These are phyloP conservation scores for Leccinum pachyderme DNA, from an alignment of 1,284 basidiomycete genomes.

Conservation along the genomic window DNA sequence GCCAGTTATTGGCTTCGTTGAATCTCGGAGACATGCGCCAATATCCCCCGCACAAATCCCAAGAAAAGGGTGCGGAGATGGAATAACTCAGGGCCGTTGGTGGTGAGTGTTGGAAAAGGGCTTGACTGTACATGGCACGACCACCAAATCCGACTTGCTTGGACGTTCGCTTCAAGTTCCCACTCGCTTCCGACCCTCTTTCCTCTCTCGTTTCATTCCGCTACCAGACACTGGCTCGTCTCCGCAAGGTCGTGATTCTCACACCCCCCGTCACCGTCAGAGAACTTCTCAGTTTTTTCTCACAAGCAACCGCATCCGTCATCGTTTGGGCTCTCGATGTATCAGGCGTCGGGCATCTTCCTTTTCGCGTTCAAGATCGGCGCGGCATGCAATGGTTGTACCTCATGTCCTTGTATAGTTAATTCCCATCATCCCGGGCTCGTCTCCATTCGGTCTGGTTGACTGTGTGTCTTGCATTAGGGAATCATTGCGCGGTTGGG, in stretches of 20 bases:
- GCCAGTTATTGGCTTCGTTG: too few relatives aligned
- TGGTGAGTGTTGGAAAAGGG: too few relatives aligned
- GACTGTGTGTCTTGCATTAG: constrained; percentile 33
- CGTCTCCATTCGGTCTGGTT: not conserved
- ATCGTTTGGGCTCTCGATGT: not conserved
- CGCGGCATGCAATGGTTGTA: constrained; percentile 85
- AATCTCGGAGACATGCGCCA: too few relatives aligned
- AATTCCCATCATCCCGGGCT: constrained; percentile 13
- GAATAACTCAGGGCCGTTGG: too few relatives aligned
- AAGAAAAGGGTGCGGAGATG: too few relatives aligned
- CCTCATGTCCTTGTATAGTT: constrained; percentile 83
- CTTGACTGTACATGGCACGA: too few relatives aligned
- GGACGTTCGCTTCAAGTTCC: too few relatives aligned
- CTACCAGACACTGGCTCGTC: constrained; percentile 49
- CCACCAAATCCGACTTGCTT: too few relatives aligned
- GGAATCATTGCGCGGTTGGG: constrained; percentile 92
- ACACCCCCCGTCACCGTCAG: constrained; percentile 88
- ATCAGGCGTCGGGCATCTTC: constrained; percentile 77
- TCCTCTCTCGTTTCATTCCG: constrained; percentile 41
- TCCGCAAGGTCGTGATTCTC: constrained; percentile 73
- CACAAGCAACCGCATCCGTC: constrained; percentile 65
- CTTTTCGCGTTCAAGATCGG: constrained; percentile 84
- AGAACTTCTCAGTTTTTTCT: constrained; percentile 91
- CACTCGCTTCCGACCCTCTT: constrained; percentile 15
- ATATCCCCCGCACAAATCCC: too few relatives aligned